phyloP scores from a whole-genome alignment of 2,329 filamentous ascomycete species.

The Lachnellula cervina region DNA sequence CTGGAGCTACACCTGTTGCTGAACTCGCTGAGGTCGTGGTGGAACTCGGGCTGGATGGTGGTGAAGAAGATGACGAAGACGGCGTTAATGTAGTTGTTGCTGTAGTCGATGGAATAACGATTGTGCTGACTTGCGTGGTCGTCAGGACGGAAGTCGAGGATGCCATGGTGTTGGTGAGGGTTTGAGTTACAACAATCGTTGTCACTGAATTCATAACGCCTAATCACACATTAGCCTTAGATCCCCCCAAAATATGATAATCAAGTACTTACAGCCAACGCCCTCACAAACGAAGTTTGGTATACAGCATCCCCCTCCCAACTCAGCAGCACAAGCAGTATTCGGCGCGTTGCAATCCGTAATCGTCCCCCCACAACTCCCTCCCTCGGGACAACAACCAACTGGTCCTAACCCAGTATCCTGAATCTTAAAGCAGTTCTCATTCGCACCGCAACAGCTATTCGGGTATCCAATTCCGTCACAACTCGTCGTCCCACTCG shows the following conservation, averaged over 20 bases:
- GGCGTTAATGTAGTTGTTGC: slow-evolving; percentile 3
- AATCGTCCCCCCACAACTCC: slow-evolving; percentile 58
- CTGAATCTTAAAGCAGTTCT: slow-evolving; percentile 60
- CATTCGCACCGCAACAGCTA: slow-evolving; percentile 65
- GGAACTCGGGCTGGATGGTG: slow-evolving; percentile 31
- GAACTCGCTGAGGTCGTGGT: slow-evolving; percentile 34
- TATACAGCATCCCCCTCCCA: slow-evolving; percentile 74
- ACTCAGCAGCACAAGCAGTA: slow-evolving; percentile 56
- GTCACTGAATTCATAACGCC: slow-evolving; percentile 8
- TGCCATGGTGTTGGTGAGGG: neutral
- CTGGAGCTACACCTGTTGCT: slow-evolving; percentile 39
- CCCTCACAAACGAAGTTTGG: slow-evolving; percentile 65
- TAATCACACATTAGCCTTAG: neutral
- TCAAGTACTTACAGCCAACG: slow-evolving; percentile 56
- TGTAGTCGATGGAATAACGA: slow-evolving; percentile 16
- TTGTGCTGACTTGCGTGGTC: slow-evolving; percentile 13
- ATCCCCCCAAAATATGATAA: neutral
- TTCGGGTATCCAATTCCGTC: slow-evolving; percentile 59
- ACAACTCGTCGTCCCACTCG: slow-evolving; percentile 61
- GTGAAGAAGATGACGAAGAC: slow-evolving; percentile 18
- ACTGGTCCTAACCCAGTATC: slow-evolving; percentile 62
- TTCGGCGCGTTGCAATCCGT: slow-evolving; percentile 57
- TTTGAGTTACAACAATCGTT: slow-evolving; percentile 1
- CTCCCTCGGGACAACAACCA: slow-evolving; percentile 68
- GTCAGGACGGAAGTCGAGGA: neutral